Evolutionary conservation across 176 grass and related monocot species (phyloP).

Genomic region (Ensete ventricosum): DNA sequence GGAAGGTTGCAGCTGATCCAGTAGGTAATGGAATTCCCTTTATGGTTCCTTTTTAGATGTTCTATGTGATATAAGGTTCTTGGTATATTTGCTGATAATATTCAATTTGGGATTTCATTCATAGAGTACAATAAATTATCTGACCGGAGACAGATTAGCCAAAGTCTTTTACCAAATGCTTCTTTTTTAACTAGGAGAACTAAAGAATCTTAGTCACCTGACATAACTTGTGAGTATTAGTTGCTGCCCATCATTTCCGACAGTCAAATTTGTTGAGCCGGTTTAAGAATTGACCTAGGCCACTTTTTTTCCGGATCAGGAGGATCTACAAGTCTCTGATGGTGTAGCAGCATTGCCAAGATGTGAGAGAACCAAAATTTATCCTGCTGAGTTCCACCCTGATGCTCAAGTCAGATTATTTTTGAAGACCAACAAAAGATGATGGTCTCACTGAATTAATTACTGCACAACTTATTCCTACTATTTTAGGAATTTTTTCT

Average conservation of each 20-base stretch:
- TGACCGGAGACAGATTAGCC: neutral
- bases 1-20: slow-evolving; percentile 88
- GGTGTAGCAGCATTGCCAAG: neutral
- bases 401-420: neutral
- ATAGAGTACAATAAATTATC: too few relatives aligned
- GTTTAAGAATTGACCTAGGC: too few relatives aligned
- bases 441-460: neutral
- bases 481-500: neutral
- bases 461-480: neutral
- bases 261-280: too few relatives aligned
- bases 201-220: neutral
- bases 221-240: too few relatives aligned
- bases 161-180: neutral
- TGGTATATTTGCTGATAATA: neutral
- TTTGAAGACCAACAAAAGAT: neutral
- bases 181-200: neutral
- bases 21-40: slow-evolving; percentile 55
- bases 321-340: neutral
- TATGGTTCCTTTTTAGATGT: neutral
- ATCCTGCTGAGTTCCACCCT: neutral
- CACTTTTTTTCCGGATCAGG: too few relatives aligned
- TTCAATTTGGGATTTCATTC: neutral
- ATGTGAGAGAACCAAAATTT: neutral
- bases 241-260: too few relatives aligned
- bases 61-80: neutral